Base-by-base conservation (phyloP, 768 basidiomycete genomes). In the Boletus subcaerulescens region DNA sequence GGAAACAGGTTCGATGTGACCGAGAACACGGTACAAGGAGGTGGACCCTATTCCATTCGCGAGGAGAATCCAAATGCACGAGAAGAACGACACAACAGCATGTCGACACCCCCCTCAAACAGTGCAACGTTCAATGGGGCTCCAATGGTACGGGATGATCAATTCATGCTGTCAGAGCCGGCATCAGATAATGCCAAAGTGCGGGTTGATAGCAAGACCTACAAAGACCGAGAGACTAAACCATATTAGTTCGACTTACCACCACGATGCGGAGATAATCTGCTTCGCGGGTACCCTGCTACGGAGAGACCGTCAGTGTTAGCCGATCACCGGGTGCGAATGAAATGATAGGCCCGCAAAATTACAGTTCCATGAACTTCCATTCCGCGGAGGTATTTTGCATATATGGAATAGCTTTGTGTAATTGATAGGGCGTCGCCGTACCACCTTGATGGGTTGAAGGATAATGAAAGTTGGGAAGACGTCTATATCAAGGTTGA, bases 231-330 rank as follows among this genome's bases (percentile, higher is more conserved):
- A 53, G 32, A 48, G 39, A 35, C 65, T 58, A 57, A 35, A 53
- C 60, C 52, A 55, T 46, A 47, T 55, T 48, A 12, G 56, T 35
- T 20, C 40, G 41, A 38, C 41, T 38, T 33, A 39, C 33, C 53
- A 53, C 48, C 31, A 45, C 33, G 32, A 36, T 35, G 60, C 65
- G 65, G 65, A 62, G 63, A 67, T 66, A 62, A 42, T 39, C 52
- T 49, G 33, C 41, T 45, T 67, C 57, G 63, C 57, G 63, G 64
- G 53, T 48, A n/a, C 9, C 36, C 31, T 31, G 26, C 46, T 29
- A 31, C 51, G 47, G 31, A 32, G 7, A 52, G 4, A 14, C 35
- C 22, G 12, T 20, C 33, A 24, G 11, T 13, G 38, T 42, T 35
- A 35, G 31, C 60, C 45, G 51, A 55, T 62, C 39, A 56, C 33